Conservation (phyloP, 2,329 filamentous ascomycete species). For the Ascochyta lentis region DNA sequence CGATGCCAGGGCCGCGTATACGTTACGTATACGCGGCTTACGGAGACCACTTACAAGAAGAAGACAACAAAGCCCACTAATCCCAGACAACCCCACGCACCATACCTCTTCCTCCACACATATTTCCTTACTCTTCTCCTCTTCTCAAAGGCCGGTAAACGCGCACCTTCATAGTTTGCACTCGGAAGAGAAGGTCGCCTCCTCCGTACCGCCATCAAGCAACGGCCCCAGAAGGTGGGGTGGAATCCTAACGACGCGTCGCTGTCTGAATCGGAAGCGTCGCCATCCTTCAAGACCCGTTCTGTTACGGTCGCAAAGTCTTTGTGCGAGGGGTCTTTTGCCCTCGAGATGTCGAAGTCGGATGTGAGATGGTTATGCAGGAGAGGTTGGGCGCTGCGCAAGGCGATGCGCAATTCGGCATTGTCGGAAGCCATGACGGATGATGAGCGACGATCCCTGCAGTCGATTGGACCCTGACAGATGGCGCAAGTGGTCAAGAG, state of each 20-base stretch:
- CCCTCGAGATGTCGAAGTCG: conserved; percentile 23
- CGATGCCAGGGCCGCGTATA: conserved; percentile 7
- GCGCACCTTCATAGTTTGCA: conserved; percentile 21
- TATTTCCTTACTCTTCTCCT: conserved; percentile 19
- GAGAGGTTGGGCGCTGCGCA: conserved; percentile 27
- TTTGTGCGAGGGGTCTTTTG: conserved; percentile 19
- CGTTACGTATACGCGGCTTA: background rate
- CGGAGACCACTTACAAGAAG: conserved; percentile 44
- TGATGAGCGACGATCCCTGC: conserved; percentile 14
- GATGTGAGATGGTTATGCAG: conserved; percentile 32
- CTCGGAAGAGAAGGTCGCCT: conserved; percentile 28
- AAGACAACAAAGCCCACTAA: conserved; percentile 32
- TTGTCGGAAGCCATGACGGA: conserved; percentile 27
- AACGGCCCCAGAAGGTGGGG: conserved; percentile 32
- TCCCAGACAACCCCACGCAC: conserved; percentile 25
- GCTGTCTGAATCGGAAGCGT: conserved; percentile 24
- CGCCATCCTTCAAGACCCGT: conserved; percentile 35
- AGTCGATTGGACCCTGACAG: conserved; percentile 19
- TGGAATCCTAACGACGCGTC: conserved; percentile 18
- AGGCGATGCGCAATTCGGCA: conserved; percentile 17
- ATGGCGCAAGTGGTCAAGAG: conserved; percentile 1
- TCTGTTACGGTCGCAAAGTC: conserved; percentile 22
- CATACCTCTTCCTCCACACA: conserved; percentile 29
- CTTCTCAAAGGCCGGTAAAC: conserved; percentile 28
- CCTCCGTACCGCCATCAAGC: conserved; percentile 39